A percentile compares a stretch with the other conserved stretches of the same genome.
Conservation (phyloP, 2,329 filamentous ascomycete species). For the Macrophomina tecta region DNA sequence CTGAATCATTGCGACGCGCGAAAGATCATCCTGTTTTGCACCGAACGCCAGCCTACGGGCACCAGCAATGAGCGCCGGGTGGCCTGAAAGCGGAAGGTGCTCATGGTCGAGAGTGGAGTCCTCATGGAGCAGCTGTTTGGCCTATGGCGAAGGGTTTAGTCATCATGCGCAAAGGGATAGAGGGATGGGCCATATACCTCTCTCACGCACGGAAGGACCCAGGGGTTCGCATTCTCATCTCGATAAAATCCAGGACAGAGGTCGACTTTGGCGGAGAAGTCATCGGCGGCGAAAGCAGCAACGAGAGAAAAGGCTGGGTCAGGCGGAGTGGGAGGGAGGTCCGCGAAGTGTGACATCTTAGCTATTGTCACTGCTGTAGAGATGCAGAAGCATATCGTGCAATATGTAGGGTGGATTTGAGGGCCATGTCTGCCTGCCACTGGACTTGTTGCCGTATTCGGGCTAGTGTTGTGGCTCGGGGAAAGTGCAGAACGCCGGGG, state of each 20-base stretch:
- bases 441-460: neutral
- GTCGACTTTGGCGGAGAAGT: conserved; percentile 44
- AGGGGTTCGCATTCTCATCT: conserved; percentile 44
- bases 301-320: neutral
- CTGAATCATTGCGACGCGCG: conserved; percentile 40
- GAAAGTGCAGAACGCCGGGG: neutral
- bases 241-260: conserved; percentile 48
- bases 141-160: neutral
- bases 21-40: neutral
- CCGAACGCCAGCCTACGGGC: conserved; percentile 39
- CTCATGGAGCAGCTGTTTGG: conserved; percentile 21
- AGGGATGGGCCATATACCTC: neutral
- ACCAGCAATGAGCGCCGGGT: conserved; percentile 32
- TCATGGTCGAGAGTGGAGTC: conserved; percentile 31
- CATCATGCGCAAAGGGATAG: neutral
- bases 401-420: too few relatives aligned
- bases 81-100: conserved; percentile 35
- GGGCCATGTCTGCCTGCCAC: neutral
- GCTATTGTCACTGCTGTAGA: too few relatives aligned
- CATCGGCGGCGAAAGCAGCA: neutral
- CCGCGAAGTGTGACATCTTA: neutral
- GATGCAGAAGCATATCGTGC: too few relatives aligned
- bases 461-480: neutral
- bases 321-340: neutral
- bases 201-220: conserved; percentile 45